Percentiles rank a stretch among this genome's conserved stretches.
Conservation (phyloP, 176 grass and related monocot species). For the Aegilops sharonensis region DNA sequence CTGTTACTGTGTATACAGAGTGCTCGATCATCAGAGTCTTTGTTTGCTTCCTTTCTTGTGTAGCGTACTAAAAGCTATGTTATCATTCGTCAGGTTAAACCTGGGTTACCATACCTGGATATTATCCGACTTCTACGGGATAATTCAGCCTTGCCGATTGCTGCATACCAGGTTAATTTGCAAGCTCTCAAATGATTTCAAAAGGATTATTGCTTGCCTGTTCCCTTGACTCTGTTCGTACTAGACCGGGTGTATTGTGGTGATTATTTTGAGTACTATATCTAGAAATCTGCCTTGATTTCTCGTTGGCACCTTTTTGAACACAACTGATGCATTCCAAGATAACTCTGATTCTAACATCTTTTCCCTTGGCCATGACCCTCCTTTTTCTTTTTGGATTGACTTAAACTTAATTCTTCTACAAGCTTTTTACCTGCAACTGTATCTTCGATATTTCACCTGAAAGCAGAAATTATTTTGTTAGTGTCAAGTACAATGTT, state of each 20-base stretch:
- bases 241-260: neutral
- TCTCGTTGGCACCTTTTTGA: neutral
- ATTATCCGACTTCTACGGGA: constrained; percentile 83
- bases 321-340: too few species aligned
- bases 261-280: neutral
- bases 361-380: too few species aligned
- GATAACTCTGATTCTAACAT: too few species aligned
- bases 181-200: neutral
- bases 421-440: neutral
- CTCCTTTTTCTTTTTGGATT: too few species aligned
- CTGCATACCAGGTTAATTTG: constrained; percentile 80
- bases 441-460: neutral
- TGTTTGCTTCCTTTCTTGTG: neutral
- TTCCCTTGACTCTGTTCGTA: too few species aligned
- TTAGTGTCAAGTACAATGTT: neutral
- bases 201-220: too few species aligned
- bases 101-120: constrained; percentile 87
- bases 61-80: neutral
- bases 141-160: constrained; percentile 93
- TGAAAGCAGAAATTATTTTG: neutral
- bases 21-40: neutral
- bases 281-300: neutral
- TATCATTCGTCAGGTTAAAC: constrained; percentile 71
- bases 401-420: too few species aligned
- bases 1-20: neutral